Conservation (phyloP, 768 basidiomycete species). For the Pisolithus tinctorius region DNA sequence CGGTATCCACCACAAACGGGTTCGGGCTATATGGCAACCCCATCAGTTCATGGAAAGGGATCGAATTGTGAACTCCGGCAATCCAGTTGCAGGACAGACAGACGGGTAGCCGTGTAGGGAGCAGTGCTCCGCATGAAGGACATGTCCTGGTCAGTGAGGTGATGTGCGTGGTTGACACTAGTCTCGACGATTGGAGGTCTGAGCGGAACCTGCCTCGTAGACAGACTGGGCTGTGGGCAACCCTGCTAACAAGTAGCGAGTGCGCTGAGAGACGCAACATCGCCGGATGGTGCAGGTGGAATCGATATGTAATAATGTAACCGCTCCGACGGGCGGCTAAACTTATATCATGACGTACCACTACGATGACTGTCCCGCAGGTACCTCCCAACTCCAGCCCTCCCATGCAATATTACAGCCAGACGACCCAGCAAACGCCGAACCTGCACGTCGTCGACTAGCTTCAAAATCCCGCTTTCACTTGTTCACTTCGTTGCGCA, state of each 20-base stretch:
- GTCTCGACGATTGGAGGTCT: neutral
- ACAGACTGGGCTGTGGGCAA: neutral
- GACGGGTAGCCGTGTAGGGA: constrained; percentile 65
- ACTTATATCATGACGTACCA: neutral
- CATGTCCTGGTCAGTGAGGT: constrained; percentile 31
- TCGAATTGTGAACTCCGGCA: constrained; percentile 44
- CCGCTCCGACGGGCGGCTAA: neutral
- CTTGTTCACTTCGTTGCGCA: constrained; percentile 27
- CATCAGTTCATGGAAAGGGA: constrained; percentile 64
- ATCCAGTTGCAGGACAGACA: constrained; percentile 72
- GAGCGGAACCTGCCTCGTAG: neutral
- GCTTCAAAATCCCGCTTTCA: constrained; percentile 29
- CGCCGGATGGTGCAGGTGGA: neutral
- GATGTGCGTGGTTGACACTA: neutral
- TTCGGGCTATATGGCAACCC: constrained; percentile 55
- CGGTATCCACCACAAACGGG: constrained; percentile 62
- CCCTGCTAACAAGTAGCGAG: neutral
- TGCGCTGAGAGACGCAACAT: constrained; percentile 3
- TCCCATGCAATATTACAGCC: constrained; percentile 18
- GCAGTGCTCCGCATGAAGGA: constrained; percentile 51
- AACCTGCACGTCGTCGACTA: constrained; percentile 43
- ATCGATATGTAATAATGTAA: neutral
- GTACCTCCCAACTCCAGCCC: constrained; percentile 27
- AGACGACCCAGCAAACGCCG: constrained; percentile 37
- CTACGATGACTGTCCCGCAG: constrained; percentile 7